These are phyloP conservation scores for Tetrapisispora fleetii DNA, from an alignment of 805 yeast species.

Conservation along the genomic window DNA sequence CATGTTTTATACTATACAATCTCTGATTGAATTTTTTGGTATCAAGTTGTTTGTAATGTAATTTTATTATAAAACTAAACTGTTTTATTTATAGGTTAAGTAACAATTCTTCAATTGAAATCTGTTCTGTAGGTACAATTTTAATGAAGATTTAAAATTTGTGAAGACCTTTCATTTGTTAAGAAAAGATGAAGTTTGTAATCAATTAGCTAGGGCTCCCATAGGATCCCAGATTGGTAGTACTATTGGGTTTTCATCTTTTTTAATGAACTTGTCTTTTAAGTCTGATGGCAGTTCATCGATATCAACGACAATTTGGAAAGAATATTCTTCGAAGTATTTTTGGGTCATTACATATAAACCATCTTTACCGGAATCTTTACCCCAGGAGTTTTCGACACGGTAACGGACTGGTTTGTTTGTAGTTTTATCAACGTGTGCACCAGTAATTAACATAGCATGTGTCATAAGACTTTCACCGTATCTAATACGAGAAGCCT, in stretches of 20 bases:
- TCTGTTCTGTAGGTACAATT: no score
- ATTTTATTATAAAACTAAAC: no score
- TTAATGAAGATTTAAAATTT: no score
- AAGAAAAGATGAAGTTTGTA: no score
- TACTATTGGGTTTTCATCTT: conserved; percentile 41
- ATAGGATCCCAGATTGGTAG: conserved; percentile 73
- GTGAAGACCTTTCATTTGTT: no score
- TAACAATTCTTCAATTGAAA: no score
- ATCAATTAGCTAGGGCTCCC: conserved; percentile 53
- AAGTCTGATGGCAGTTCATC: conserved; percentile 38
- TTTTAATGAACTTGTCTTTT: conserved; percentile 27
- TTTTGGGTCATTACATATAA: conserved; percentile 63
- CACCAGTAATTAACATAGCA: conserved; percentile 81
- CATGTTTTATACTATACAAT: no score
- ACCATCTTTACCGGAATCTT: conserved; percentile 56
- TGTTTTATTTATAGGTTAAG: no score
- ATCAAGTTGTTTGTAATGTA: no score
- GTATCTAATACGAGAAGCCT: conserved; percentile 61
- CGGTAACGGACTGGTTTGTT: conserved; percentile 59
- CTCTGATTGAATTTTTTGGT: no score
- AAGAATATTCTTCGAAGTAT: conserved; percentile 66
- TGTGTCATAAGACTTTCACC: conserved; percentile 78
- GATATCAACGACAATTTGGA: conserved; percentile 55
- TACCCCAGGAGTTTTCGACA: conserved; percentile 75
- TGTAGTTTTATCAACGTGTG: conserved; percentile 49